phyloP scores from a whole-genome alignment of 148 eudicot species.

The Beta vulgaris region DNA sequence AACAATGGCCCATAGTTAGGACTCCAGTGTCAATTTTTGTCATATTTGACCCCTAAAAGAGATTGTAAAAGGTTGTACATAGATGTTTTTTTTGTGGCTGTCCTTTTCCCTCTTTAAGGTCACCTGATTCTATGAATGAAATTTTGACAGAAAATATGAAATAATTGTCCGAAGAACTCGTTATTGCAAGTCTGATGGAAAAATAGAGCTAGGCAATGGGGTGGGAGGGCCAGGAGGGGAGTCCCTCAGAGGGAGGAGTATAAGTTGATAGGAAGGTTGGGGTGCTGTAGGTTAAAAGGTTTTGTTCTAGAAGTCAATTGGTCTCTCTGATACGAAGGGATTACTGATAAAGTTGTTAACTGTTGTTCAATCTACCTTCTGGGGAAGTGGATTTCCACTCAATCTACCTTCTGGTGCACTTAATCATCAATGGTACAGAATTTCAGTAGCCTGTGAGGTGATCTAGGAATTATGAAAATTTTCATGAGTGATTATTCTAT shows the following conservation, averaged over 20 bases:
- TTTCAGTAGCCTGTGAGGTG: background rate
- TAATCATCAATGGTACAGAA: too few species aligned
- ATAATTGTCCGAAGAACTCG: background rate
- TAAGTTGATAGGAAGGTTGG: background rate
- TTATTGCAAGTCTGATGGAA: background rate
- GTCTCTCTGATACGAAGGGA: background rate
- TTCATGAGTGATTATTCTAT: background rate
- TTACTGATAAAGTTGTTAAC: too few species aligned
- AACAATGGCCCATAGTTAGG: too few species aligned
- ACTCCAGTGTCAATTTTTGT: too few species aligned
- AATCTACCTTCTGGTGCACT: too few species aligned
- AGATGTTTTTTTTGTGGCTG: background rate
- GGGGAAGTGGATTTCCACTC: background rate
- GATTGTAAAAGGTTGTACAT: background rate
- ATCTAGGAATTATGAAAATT: background rate
- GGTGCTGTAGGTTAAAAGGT: background rate
- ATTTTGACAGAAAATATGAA: too few species aligned
- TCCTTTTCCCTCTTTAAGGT: background rate
- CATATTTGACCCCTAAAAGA: too few species aligned
- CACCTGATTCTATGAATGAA: too few species aligned
- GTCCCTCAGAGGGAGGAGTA: background rate
- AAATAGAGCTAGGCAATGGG: background rate
- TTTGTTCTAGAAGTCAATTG: background rate
- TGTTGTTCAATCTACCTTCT: too few species aligned
- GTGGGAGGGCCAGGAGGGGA: background rate